phyloP scores from a whole-genome alignment of 257 asterid species.

The Capsicum baccatum region DNA sequence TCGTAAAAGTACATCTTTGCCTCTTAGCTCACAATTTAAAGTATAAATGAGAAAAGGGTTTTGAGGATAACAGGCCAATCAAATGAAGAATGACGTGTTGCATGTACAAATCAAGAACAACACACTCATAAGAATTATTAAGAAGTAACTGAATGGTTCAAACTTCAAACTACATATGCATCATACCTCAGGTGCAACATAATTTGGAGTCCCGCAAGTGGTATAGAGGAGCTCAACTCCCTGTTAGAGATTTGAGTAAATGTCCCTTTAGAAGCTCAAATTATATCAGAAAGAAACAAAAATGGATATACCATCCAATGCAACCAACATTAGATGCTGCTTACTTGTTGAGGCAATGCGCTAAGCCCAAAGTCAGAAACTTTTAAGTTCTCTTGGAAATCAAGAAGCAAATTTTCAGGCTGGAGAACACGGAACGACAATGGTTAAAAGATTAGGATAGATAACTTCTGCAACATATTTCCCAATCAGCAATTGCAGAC shows the following conservation, averaged over 20 bases:
- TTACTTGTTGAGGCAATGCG: constrained; percentile 87
- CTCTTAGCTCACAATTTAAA: background rate
- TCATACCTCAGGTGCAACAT: constrained; percentile 95
- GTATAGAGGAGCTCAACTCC: constrained; percentile 96
- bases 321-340: constrained; percentile 24
- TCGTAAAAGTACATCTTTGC: background rate
- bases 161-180: background rate
- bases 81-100: background rate
- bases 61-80: background rate
- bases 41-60: background rate
- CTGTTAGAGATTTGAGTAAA: constrained; percentile 48
- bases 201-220: constrained; percentile 96
- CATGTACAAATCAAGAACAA: background rate
- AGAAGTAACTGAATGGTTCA: background rate
- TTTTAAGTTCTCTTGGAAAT: constrained; percentile 82
- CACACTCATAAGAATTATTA: background rate
- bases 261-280: background rate
- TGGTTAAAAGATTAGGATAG: background rate
- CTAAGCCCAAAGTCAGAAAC: constrained; percentile 96
- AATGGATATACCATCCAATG: background rate
- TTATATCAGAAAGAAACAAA: constrained; percentile 28
- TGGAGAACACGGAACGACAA: constrained; percentile 41
- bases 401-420: constrained; percentile 99
- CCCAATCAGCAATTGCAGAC: constrained; percentile 45
- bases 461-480: constrained; percentile 23